Base-by-base conservation (phyloP, 192 early-diverging fungal genomes). In the Paraglomus brasilianum region DNA sequence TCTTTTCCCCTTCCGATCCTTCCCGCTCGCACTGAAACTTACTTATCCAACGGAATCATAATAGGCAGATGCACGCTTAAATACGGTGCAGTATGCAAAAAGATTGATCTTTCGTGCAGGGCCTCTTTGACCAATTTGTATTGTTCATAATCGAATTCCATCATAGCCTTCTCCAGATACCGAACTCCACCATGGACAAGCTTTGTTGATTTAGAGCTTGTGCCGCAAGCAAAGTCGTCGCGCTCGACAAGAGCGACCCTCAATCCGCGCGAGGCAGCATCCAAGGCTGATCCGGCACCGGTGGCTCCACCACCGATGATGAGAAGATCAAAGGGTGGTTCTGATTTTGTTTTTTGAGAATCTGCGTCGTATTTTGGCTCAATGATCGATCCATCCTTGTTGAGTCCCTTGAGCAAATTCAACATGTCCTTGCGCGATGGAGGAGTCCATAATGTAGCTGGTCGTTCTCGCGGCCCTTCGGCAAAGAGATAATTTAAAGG, bases 251-350 rank as follows among this genome's bases (percentile, higher is more conserved):
- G 81, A 5, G 96, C 96, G 40, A 96, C 93, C 21, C 86, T 90
- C 39, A 98, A 78, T 44, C 96, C 96, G 21, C 96, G 83, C 6
- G 96, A 96, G 0, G 90, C 92, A 17, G 95, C 96, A 77, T 98
- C 96, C 30, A 98, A 80, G 39, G 94, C 92, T 64, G 90, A 88
- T 17, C 96, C 96, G 15, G 89, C 84, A 30, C 95, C 95, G 1
- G 95, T 96, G n/a, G 96, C 96, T 15, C 96, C 96, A 40, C 93
- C 96, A 72, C 96, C 96, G 47, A 95, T 89, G 58, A 98, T 85
- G 39, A 98, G 78, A 22, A 98, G 70, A 76, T 98, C 96, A 72
- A 90, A 98, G 48, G 74, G 69, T 22, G 73, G 72, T 6, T 75
- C 76, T 8, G 53, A 63, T 8, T 70, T 79, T 14, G 8, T 49